Conservation (phyloP, 2,329 filamentous ascomycete genomes). For the Pyrenochaeta sp. region DNA sequence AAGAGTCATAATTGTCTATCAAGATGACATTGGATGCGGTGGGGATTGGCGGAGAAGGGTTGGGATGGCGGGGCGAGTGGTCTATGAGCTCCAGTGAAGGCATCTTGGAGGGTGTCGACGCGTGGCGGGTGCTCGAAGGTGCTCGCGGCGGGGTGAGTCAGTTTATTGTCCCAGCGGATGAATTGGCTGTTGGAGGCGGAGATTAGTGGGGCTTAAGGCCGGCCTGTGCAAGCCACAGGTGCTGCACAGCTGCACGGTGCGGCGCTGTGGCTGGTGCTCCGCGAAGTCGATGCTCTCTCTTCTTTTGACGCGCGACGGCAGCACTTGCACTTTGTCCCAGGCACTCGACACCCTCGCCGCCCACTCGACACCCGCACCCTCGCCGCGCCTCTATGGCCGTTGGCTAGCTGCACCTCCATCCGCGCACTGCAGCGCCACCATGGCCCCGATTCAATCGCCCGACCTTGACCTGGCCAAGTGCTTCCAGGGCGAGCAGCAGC, state of each 20-base stretch:
- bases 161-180: conserved; percentile 15
- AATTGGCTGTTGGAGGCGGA: conserved; percentile 3
- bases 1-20: conserved; percentile 99
- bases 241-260: conserved; percentile 2
- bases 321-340: too few relatives aligned
- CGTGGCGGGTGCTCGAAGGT: background rate
- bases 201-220: too few relatives aligned
- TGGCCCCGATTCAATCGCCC: conserved; percentile 42
- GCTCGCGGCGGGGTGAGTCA: conserved; percentile 25
- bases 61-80: conserved; percentile 85
- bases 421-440: conserved; percentile 47
- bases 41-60: conserved; percentile 73
- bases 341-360: conserved; percentile 26
- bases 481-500: conserved; percentile 77
- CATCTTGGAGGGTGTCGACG: conserved; percentile 41
- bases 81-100: conserved; percentile 66
- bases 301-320: too few relatives aligned
- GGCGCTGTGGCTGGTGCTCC: conserved; percentile 1
- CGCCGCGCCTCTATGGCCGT: conserved; percentile 41
- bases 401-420: conserved; percentile 30
- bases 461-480: conserved; percentile 83
- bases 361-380: conserved; percentile 26
- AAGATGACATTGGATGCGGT: conserved; percentile 90
- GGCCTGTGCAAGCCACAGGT: background rate
- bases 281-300: too few relatives aligned